Conservation (phyloP, 2,329 filamentous ascomycete genomes). For the Tolypocladium cylindrosporum region DNA sequence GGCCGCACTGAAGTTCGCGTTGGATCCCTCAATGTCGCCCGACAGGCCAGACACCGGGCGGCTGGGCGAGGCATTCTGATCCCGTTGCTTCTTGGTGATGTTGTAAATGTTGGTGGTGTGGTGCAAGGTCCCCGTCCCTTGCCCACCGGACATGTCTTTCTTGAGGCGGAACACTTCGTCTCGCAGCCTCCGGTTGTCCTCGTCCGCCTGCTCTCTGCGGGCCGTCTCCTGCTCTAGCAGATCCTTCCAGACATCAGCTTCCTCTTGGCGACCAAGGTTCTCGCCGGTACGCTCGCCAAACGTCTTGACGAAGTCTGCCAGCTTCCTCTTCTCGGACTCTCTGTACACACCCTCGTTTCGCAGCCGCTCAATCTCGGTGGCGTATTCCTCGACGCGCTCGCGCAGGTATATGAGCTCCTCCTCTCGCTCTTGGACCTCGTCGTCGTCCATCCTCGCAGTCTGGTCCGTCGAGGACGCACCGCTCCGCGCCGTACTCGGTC, state of each 20-base stretch:
- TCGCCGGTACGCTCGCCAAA: slow-evolving; percentile 40
- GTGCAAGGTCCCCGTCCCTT: slow-evolving; percentile 26
- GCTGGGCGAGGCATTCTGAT: slow-evolving; percentile 35
- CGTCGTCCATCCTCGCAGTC: slow-evolving; percentile 44
- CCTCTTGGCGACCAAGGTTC: slow-evolving; percentile 44
- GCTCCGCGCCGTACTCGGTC: slow-evolving; percentile 50
- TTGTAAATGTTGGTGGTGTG: slow-evolving; percentile 60
- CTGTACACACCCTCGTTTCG: slow-evolving; percentile 66
- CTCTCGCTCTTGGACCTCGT: slow-evolving; percentile 60
- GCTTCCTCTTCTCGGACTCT: slow-evolving; percentile 76
- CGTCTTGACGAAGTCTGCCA: slow-evolving; percentile 66
- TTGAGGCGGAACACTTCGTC: slow-evolving; percentile 74
- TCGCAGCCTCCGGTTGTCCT: slow-evolving; percentile 73
- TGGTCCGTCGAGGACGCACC: slow-evolving; percentile 47
- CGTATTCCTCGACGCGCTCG: slow-evolving; percentile 76
- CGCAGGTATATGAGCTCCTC: slow-evolving; percentile 79
- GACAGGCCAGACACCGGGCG: slow-evolving; percentile 41
- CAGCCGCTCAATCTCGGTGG: slow-evolving; percentile 74
- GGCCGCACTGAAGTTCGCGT: slow-evolving; percentile 44
- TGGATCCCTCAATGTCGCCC: slow-evolving; percentile 38
- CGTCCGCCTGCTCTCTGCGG: slow-evolving; percentile 79
- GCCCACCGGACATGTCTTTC: slow-evolving; percentile 37
- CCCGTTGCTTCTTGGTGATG: slow-evolving; percentile 44
- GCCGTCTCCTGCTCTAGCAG: slow-evolving; percentile 86
- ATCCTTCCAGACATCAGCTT: slow-evolving; percentile 87